Base-by-base conservation (phyloP, 139 green algal genomes). In the Auxenochlorella protothecoides region DNA sequence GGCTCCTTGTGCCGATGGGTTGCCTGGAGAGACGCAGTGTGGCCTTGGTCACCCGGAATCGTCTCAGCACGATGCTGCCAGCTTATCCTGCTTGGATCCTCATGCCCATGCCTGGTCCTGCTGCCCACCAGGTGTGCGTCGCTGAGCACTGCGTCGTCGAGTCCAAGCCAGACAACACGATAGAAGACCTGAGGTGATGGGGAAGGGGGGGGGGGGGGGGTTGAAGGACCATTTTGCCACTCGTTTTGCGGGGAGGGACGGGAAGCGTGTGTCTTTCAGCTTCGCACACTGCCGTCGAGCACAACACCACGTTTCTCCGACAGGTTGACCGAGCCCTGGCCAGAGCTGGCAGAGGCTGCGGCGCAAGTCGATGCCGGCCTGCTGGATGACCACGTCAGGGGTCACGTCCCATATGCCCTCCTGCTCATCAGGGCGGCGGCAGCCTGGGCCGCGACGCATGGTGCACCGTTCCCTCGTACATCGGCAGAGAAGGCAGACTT, bases 111-210 rank as follows among this genome's bases (percentile, higher is more conserved):
- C 27, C 27, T 44, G 27, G 27, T 44, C 27, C 27, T 44, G 27
- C 27, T 44, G 27, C 27, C 27, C 27, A 44, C 27, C 27, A 93
- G 83, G 71, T 79, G n/a, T 86, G 80, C 72, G 66, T 89, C 51
- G 66, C 78, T 2, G 93, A 98, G 82, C 85, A 93, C 66, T 66
- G 55, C 8, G 84, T 98, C 2, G 78, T 98, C 4, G 93, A 98
- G 70, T 88, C 86, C 12, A 97, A 96, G 70, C 93, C 92, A 11
- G 93, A 98, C 75, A 92, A 84, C 54, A 68, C 75, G 15, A 69
- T 95, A 12, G 80, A 90, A 13, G 93, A 98, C 73, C 77, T 99
- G 5, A 77, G 89, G 86, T 89, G n/a, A 44, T 44, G 27, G n/a
- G n/a, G n/a, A 44, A 44, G 27, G 27, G 27, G 27, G 27, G 27